Percentiles rank a stretch among this genome's conserved stretches.
phyloP scores from a whole-genome alignment of 768 basidiomycete species.

The Calocybe cyanea region DNA sequence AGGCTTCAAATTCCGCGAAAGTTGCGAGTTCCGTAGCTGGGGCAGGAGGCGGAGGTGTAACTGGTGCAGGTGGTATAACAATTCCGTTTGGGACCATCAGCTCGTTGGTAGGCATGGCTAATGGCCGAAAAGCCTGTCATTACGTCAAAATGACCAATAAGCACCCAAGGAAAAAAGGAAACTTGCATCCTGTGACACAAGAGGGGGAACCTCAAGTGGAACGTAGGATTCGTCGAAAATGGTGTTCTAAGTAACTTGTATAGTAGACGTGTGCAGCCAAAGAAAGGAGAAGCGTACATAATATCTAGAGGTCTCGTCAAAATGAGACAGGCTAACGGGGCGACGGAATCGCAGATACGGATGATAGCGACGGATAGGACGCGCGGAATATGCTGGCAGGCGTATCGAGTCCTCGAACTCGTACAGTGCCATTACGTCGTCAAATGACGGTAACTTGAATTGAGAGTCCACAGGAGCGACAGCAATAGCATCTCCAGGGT shows the following conservation, averaged over 20 bases:
- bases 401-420: constrained; percentile 11
- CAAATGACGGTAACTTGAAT: constrained; percentile 5
- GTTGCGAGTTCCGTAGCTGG: neutral
- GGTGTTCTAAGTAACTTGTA: constrained; percentile 19
- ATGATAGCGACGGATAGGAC: constrained; percentile 9
- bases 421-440: constrained; percentile 3
- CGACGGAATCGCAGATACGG: constrained; percentile 9
- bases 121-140: no score
- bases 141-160: no score
- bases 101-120: neutral
- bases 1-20: neutral
- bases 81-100: neutral
- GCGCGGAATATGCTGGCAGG: constrained; percentile 11
- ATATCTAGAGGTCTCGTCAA: neutral
- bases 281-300: neutral
- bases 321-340: neutral
- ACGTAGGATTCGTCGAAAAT: constrained; percentile 21
- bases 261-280: neutral
- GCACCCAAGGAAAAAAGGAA: neutral
- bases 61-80: neutral
- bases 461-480: neutral
- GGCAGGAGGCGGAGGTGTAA: neutral
- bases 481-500: neutral
- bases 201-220: constrained; percentile 15
- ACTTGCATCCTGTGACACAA: neutral